A percentile compares a stretch with the other conserved stretches of the same genome.
Evolutionary conservation across 768 basidiomycete species (phyloP).

Genomic region (Boletus patriciae): DNA sequence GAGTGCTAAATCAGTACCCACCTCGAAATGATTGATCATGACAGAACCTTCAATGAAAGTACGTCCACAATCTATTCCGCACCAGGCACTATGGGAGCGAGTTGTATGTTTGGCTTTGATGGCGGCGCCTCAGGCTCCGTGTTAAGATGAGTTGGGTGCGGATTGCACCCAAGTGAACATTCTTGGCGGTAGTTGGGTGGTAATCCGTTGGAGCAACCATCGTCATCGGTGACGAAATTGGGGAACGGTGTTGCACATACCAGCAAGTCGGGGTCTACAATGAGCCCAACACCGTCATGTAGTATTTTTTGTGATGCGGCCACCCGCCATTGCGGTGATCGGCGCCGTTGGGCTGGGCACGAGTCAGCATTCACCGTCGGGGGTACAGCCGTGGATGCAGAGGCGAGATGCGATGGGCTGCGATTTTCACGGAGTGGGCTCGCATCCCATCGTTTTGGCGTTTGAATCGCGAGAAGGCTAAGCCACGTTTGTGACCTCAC

Average conservation of each 20-base stretch:
- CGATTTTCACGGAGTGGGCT: not conserved
- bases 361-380: not conserved
- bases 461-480: constrained; percentile 16
- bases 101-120: constrained; percentile 15
- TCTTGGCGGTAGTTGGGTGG: not conserved
- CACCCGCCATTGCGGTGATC: not conserved
- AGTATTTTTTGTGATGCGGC: not conserved
- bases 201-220: not conserved
- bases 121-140: not conserved
- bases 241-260: not conserved
- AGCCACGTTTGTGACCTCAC: constrained; percentile 25
- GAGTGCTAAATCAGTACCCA: too few species aligned
- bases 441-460: not conserved
- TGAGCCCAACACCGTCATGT: not conserved
- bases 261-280: not conserved
- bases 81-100: constrained; percentile 15
- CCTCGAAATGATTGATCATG: constrained; percentile 15
- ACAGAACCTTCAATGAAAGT: constrained; percentile 17
- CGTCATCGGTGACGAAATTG: not conserved
- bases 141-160: not conserved
- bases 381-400: not conserved
- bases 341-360: not conserved
- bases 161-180: constrained; percentile 11
- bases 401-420: not conserved
- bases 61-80: constrained; percentile 13